Evolutionary conservation across 2,329 filamentous ascomycete species (phyloP).

Genomic region (Aspergillus fischeri): DNA sequence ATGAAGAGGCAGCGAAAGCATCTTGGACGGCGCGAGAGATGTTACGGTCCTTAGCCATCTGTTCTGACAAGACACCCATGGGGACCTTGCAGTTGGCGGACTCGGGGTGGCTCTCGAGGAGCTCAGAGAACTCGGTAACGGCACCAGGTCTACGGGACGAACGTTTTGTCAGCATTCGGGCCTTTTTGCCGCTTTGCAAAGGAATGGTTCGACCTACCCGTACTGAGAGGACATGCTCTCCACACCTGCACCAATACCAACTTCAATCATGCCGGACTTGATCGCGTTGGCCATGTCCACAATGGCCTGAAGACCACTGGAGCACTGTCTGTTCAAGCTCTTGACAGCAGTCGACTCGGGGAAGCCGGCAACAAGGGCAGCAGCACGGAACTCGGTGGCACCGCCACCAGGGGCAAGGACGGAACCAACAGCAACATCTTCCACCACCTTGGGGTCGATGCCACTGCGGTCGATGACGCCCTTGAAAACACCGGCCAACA

Average conservation of each 20-base stretch:
- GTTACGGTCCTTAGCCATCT: conserved; percentile 84
- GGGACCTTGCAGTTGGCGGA: conserved; percentile 95
- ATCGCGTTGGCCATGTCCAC: conserved; percentile 95
- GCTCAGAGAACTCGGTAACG: conserved; percentile 87
- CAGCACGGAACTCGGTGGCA: conserved; percentile 94
- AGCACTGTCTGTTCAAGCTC: conserved; percentile 90
- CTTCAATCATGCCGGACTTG: conserved; percentile 84
- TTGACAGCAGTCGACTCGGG: conserved; percentile 80
- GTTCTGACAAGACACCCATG: conserved; percentile 90
- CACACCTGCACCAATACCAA: conserved; percentile 89
- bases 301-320: conserved; percentile 84
- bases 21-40: conserved; percentile 74
- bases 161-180: not conserved
- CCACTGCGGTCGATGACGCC: conserved; percentile 77
- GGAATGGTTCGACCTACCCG: conserved; percentile 55
- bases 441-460: conserved; percentile 82
- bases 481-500: conserved; percentile 79
- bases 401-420: conserved; percentile 91
- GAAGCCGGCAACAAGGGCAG: conserved; percentile 85
- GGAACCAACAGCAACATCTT: conserved; percentile 88
- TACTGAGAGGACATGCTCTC: conserved; percentile 96
- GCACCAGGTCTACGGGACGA: conserved; percentile 61
- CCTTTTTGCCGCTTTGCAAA: not conserved
- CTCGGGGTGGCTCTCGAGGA: conserved; percentile 74
- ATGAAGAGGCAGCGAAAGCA: conserved; percentile 87